A percentile compares a stretch with the other conserved stretches of the same genome.
Conservation (phyloP, 2,329 filamentous ascomycete genomes). For the Paracoccidioides brasiliensis region DNA sequence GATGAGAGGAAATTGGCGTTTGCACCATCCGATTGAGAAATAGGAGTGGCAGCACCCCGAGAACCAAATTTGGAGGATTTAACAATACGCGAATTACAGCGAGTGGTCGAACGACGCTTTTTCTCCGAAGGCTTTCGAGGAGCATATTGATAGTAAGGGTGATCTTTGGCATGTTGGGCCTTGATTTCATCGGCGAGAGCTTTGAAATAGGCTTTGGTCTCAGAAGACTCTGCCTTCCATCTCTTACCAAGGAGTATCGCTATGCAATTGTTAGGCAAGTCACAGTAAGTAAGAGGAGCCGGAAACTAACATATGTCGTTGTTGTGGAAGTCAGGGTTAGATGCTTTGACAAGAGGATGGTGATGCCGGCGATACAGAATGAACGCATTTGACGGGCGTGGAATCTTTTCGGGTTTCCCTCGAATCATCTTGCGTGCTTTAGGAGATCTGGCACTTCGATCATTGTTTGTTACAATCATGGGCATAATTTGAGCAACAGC, state of each 20-base stretch:
- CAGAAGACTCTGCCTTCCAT: slow-evolving; percentile 28
- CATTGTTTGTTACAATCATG: slow-evolving; percentile 1
- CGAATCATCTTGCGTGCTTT: slow-evolving; percentile 5
- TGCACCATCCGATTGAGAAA: background rate
- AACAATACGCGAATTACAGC: slow-evolving; percentile 7
- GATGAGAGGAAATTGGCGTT: slow-evolving; percentile 1
- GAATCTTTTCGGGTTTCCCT: slow-evolving; percentile 23
- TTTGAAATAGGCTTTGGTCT: slow-evolving; percentile 27
- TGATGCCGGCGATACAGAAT: slow-evolving; percentile 34
- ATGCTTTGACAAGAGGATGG: slow-evolving; percentile 25
- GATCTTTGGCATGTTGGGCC: slow-evolving; percentile 25
- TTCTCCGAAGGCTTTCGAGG: slow-evolving; percentile 35
- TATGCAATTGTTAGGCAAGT: slow-evolving; percentile 13
- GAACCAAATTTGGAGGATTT: background rate
- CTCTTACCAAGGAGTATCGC: slow-evolving; percentile 30
- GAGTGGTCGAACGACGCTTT: slow-evolving; percentile 32
- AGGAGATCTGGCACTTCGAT: slow-evolving; percentile 1
- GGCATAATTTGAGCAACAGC: slow-evolving; percentile 14
- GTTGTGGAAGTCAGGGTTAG: slow-evolving; percentile 31
- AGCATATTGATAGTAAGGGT: slow-evolving; percentile 35
- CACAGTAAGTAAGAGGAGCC: background rate
- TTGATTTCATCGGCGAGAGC: slow-evolving; percentile 28
- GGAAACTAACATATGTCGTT: slow-evolving; percentile 33
- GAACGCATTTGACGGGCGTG: slow-evolving; percentile 35
- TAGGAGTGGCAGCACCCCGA: background rate